phyloP scores from a whole-genome alignment of 768 basidiomycete genomes.

The Terana coerulea region DNA sequence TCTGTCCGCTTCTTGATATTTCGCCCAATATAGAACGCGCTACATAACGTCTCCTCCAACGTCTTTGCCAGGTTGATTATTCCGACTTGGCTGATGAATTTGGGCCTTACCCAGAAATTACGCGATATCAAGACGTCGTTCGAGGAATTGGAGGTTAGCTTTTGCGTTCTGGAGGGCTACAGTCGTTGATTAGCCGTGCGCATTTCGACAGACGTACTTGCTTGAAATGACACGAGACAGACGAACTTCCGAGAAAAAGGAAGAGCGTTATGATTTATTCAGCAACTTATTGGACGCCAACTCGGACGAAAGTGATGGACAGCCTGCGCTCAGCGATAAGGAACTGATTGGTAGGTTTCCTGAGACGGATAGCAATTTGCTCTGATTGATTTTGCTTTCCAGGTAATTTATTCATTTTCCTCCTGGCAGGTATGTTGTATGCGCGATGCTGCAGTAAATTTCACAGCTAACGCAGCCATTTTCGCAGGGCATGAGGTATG shows the following conservation, averaged over 20 bases:
- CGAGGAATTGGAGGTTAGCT: slow-evolving; percentile 26
- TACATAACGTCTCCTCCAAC: slow-evolving; percentile 26
- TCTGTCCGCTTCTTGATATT: background rate
- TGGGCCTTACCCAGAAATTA: slow-evolving; percentile 19
- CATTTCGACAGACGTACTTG: slow-evolving; percentile 41
- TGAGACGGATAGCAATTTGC: background rate
- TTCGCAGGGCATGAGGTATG: slow-evolving; percentile 41
- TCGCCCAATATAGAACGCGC: slow-evolving; percentile 16
- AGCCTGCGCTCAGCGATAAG: slow-evolving; percentile 33
- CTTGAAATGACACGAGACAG: slow-evolving; percentile 50
- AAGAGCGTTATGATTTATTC: slow-evolving; percentile 47
- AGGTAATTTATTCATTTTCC: slow-evolving; percentile 38
- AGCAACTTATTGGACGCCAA: slow-evolving; percentile 49
- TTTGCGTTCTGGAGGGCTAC: background rate
- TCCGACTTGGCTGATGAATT: slow-evolving; percentile 24
- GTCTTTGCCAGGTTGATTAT: slow-evolving; percentile 23
- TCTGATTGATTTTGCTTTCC: background rate
- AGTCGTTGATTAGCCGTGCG: too few species aligned
- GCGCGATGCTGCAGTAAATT: background rate
- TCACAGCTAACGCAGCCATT: too few species aligned
- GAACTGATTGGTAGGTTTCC: slow-evolving; percentile 37
- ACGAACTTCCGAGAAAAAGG: slow-evolving; percentile 29
- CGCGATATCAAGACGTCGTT: slow-evolving; percentile 21
- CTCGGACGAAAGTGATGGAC: slow-evolving; percentile 27
- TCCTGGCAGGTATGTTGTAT: slow-evolving; percentile 44